Conservation (phyloP, 148 eudicot genomes). For the Oxyria digyna region DNA sequence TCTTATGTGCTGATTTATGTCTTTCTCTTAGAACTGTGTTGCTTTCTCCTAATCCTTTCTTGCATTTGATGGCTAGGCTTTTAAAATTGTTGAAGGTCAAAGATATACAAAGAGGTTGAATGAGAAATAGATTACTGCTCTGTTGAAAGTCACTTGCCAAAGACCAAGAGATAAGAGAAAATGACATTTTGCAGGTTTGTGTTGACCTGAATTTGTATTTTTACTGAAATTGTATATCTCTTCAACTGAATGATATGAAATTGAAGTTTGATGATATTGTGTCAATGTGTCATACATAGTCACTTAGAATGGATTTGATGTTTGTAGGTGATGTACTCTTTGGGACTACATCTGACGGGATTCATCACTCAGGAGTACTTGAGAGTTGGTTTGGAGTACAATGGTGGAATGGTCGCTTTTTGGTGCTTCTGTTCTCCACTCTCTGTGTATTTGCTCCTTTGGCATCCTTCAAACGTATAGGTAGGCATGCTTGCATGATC, state of each 20-base stretch:
- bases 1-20: no score
- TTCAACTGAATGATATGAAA: background rate
- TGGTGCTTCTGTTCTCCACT: constrained; percentile 40
- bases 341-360: constrained; percentile 48
- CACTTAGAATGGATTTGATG: background rate
- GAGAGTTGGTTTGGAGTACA: constrained; percentile 50
- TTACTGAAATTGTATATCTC: background rate
- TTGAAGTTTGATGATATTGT: background rate
- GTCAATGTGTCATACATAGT: background rate
- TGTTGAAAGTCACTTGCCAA: no score
- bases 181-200: no score
- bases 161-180: no score
- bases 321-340: constrained; percentile 57
- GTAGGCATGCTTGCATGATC: constrained; percentile 17
- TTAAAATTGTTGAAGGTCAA: no score
- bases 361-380: constrained; percentile 63
- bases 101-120: no score
- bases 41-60: no score
- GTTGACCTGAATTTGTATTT: no score
- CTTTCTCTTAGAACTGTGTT: no score
- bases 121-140: no score
- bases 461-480: constrained; percentile 63
- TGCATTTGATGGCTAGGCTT: no score
- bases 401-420: constrained; percentile 62
- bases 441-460: constrained; percentile 47